Percentiles rank a stretch among this genome's conserved stretches.
Evolutionary conservation across 495 filamentous ascomycete genomes (phyloP).

Genomic region (Neurospora discreta): DNA sequence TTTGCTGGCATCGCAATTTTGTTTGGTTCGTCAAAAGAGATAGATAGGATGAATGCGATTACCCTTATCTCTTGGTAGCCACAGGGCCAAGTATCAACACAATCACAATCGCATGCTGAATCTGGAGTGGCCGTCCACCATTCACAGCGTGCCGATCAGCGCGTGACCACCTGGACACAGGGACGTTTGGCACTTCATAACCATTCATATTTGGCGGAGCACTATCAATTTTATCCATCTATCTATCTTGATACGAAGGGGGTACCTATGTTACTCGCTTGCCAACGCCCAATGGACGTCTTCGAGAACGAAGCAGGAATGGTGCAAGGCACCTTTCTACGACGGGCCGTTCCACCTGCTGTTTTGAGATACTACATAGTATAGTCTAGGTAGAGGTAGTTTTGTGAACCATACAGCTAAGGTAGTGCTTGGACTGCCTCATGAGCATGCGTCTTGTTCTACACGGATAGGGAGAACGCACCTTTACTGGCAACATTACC

Average conservation of each 20-base stretch:
- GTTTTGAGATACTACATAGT: not conserved
- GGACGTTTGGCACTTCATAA: not conserved
- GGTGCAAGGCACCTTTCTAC: not conserved
- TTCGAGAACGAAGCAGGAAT: not conserved
- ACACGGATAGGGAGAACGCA: not conserved
- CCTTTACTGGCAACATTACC: not conserved
- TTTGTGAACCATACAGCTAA: not conserved
- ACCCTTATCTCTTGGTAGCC: not conserved
- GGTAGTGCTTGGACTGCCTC: not conserved
- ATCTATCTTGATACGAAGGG: not conserved
- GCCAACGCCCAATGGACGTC: not conserved
- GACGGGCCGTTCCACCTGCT: not conserved
- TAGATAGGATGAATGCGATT: not conserved
- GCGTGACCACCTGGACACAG: not conserved
- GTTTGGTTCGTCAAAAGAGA: not conserved
- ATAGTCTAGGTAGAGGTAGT: no score
- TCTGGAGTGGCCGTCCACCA: not conserved
- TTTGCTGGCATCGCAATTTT: not conserved
- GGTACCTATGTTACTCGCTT: not conserved
- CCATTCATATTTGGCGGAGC: not conserved
- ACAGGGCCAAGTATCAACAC: not conserved
- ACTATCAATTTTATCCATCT: not conserved
- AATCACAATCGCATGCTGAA: not conserved
- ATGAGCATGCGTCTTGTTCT: not conserved
- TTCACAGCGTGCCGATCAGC: not conserved